Evolutionary conservation across 768 basidiomycete species (phyloP).

Genomic region (Amyloporia xantha): DNA sequence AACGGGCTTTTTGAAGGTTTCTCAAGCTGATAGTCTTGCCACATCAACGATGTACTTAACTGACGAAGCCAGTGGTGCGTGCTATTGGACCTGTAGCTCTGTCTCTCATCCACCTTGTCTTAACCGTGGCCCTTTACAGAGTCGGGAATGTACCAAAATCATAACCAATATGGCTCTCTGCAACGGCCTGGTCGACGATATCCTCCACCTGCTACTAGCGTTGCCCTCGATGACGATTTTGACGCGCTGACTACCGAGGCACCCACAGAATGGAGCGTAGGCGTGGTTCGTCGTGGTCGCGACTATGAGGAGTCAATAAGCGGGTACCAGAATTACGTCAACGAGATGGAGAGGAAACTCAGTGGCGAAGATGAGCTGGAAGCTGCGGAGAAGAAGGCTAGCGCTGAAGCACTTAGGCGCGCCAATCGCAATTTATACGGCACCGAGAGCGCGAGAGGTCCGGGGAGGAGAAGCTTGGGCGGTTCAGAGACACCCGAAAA

Average conservation of each 20-base stretch:
- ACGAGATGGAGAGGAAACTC: slow-evolving; percentile 26
- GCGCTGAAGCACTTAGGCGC: neutral
- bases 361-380: slow-evolving; percentile 13
- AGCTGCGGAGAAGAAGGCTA: neutral
- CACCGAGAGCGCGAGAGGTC: slow-evolving; percentile 1
- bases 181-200: slow-evolving; percentile 9
- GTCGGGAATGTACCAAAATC: slow-evolving; percentile 3
- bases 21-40: neutral
- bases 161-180: slow-evolving; percentile 7
- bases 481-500: slow-evolving; percentile 12
- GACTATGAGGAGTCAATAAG: slow-evolving; percentile 22
- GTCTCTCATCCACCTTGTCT: neutral
- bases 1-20: neutral
- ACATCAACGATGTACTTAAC: slow-evolving; percentile 15
- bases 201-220: slow-evolving; percentile 15
- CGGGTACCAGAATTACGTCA: slow-evolving; percentile 25
- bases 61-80: slow-evolving; percentile 14
- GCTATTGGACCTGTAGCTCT: neutral
- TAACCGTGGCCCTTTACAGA: slow-evolving; percentile 1
- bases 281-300: slow-evolving; percentile 2
- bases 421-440: slow-evolving; percentile 1
- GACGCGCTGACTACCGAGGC: slow-evolving; percentile 23
- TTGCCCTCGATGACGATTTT: slow-evolving; percentile 23
- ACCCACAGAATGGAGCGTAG: slow-evolving; percentile 20
- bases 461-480: neutral